phyloP scores from a whole-genome alignment of 2,329 filamentous ascomycete genomes.

The Bipolaris oryzae region DNA sequence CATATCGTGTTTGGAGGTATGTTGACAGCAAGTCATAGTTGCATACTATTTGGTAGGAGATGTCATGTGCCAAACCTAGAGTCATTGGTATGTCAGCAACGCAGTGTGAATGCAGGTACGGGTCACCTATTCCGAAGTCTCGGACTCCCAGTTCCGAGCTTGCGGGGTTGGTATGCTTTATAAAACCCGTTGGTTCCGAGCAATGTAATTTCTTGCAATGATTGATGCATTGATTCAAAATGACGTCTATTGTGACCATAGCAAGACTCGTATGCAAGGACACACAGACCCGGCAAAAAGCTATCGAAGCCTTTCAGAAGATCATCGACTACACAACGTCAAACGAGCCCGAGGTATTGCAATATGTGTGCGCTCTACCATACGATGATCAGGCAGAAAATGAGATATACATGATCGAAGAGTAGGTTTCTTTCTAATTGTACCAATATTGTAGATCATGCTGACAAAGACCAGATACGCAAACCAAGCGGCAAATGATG shows the following conservation, averaged over 20 bases:
- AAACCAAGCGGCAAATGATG: slow-evolving; percentile 26
- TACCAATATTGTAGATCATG: no score
- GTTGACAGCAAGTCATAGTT: no score
- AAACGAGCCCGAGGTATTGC: slow-evolving; percentile 31
- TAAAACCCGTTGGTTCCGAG: neutral
- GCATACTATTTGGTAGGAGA: no score
- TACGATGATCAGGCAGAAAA: slow-evolving; percentile 20
- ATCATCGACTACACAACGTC: slow-evolving; percentile 30
- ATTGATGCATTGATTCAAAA: neutral
- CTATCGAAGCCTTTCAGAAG: slow-evolving; percentile 29
- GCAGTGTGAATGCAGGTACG: neutral
- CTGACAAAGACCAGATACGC: slow-evolving; percentile 18
- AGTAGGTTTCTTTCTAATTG: slow-evolving; percentile 1
- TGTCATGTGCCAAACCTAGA: neutral
- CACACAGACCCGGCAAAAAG: slow-evolving; percentile 17
- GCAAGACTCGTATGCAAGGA: slow-evolving; percentile 28
- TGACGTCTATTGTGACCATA: slow-evolving; percentile 30
- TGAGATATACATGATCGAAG: slow-evolving; percentile 38
- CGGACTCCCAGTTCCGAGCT: slow-evolving; percentile 16
- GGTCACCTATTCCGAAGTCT: slow-evolving; percentile 18
- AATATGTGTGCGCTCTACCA: slow-evolving; percentile 32
- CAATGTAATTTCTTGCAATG: neutral
- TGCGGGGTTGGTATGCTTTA: slow-evolving; percentile 8
- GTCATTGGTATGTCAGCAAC: neutral
- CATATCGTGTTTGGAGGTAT: neutral